These are phyloP conservation scores for Coemansia sp. DNA, from an alignment of 192 early-diverging fungal genomes.

Conservation along the genomic window DNA sequence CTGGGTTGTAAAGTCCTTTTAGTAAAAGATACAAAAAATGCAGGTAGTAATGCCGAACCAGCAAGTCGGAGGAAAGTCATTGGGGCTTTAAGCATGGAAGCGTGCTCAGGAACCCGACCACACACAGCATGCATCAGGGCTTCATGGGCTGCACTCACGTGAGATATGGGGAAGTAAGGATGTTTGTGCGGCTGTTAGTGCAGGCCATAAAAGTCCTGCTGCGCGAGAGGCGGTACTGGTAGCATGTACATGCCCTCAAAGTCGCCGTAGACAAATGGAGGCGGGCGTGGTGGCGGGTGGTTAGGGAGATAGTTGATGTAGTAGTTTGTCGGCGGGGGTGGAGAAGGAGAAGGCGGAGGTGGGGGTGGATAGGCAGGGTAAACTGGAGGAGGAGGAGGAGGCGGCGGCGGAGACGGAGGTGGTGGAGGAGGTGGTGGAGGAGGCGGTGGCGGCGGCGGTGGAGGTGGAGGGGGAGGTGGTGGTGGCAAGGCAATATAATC, in stretches of 20 bases:
- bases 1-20: no score
- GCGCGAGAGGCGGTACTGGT: neutral
- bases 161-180: neutral
- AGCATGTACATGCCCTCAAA: no score
- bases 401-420: constrained; percentile 1
- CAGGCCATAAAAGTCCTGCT: neutral
- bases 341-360: neutral
- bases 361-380: neutral
- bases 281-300: constrained; percentile 3
- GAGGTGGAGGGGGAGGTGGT: neutral
- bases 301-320: no score
- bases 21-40: no score
- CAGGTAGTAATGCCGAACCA: no score
- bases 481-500: no score
- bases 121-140: neutral
- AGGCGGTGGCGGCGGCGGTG: constrained; percentile 1
- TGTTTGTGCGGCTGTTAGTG: neutral
- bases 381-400: neutral
- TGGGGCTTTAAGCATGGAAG: no score
- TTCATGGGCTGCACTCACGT: neutral
- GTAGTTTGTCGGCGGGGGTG: no score
- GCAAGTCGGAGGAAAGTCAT: no score
- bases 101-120: no score
- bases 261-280: neutral
- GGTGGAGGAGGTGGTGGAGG: neutral